Base-by-base conservation (phyloP, 306 rosid genomes). In the Erythrophleum fordii region DNA sequence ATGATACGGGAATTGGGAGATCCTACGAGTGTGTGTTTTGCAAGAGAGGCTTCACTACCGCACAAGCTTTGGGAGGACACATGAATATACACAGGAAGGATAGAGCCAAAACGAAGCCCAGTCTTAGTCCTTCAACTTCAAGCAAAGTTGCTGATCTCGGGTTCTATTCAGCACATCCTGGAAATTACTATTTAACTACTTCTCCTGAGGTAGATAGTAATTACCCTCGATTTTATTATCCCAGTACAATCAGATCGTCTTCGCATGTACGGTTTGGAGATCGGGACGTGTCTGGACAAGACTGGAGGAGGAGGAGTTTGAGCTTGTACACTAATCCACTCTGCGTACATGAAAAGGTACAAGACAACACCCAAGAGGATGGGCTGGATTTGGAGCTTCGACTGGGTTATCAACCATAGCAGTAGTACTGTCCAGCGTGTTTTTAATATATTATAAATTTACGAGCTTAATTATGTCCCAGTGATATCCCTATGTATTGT, bases 1-100 rank as follows among this genome's bases (percentile, higher is more conserved):
- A 89, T 41, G 59, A 61, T 9, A 77, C 60, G 60, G 91, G 88
- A 46, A 75, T 84, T 0, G 92, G 95, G 46, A 83, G 94, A 78
- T 89, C 88, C 65, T 90, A 92, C 31, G 98, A 94, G 93, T 94
- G 98, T 55, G 90, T 87, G n/a, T 94, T 84, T 69, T 94, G 98
- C 88, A 94, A 88, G 85, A 86, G 98, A 76, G 98, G 98, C 45
- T 94, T 94, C 85, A 90, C 94, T 0, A 92, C 93, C 0, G 98
- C 98, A n/a, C 98, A 94, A 52, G 98, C 98, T 82, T 86, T 94
- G 66, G 98, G 98, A 0, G 98, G 97, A 20, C 98, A 92, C 85
- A 94, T 94, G 98, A 94, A 94, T 66, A 94, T 92, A 42, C 98
- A 94, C 58, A 82, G 98, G 51, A 94, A 88, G 85, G 91, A 94